Percentiles rank a stretch among this genome's conserved stretches.
Conservation (phyloP, 2,329 filamentous ascomycete genomes). For the Venturia aucupariae region DNA sequence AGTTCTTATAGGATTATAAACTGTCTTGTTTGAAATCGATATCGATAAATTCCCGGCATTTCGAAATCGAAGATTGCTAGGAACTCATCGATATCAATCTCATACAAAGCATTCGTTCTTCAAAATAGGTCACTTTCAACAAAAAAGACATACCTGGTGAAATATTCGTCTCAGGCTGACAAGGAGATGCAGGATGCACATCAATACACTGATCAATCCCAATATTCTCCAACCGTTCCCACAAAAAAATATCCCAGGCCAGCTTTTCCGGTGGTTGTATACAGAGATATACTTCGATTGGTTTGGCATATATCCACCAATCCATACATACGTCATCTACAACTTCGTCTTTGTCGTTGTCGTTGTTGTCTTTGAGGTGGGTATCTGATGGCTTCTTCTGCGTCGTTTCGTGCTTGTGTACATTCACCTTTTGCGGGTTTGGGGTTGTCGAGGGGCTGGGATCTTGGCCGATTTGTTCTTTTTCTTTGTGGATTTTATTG, state of each 20-base stretch:
- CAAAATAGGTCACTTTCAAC: too few relatives aligned
- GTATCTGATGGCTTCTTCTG: too few relatives aligned
- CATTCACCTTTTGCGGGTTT: too few relatives aligned
- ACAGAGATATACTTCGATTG: not conserved
- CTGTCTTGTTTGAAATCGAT: not conserved
- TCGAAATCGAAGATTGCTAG: not conserved
- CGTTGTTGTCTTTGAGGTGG: not conserved
- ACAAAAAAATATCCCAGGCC: conserved; percentile 1
- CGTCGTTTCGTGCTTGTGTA: not conserved
- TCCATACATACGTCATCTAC: not conserved
- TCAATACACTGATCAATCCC: conserved; percentile 1
- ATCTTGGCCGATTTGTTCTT: not conserved
- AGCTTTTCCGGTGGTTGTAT: not conserved
- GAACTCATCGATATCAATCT: not conserved
- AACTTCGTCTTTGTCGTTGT: not conserved
- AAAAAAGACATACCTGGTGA: not conserved
- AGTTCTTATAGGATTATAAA: not conserved
- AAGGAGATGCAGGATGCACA: conserved; percentile 3
- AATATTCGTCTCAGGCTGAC: not conserved
- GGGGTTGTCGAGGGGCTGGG: not conserved
- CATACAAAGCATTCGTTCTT: too few relatives aligned
- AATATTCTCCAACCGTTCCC: not conserved
- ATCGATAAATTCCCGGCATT: not conserved
- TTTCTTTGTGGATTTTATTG: not conserved
- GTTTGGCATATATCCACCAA: not conserved